phyloP scores from a whole-genome alignment of 768 basidiomycete species.

The Epithele typhae region DNA sequence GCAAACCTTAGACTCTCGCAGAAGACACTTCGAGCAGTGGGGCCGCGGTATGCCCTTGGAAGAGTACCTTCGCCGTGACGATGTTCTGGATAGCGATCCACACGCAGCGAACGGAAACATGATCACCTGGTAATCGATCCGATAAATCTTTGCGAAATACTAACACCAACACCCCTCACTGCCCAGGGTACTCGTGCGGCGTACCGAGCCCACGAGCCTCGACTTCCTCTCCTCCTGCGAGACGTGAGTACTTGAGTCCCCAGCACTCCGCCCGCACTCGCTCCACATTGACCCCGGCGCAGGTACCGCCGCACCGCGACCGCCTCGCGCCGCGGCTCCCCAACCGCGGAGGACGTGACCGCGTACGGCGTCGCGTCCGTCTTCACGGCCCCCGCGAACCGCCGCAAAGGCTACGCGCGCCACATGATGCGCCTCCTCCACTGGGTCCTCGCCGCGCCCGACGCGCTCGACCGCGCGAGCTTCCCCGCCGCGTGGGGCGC shows the following conservation, averaged over 20 bases:
- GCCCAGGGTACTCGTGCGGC: conserved; percentile 53
- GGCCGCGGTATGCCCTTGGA: conserved; percentile 38
- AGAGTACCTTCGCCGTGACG: conserved; percentile 42
- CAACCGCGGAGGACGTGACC: conserved; percentile 23
- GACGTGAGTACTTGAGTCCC: conserved; percentile 40
- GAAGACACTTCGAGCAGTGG: conserved; percentile 39
- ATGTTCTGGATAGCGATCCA: conserved; percentile 35
- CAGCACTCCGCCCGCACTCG: not conserved
- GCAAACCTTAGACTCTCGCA: conserved; percentile 40
- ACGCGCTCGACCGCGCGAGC: conserved; percentile 21
- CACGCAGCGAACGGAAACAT: conserved; percentile 42
- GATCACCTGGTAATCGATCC: conserved; percentile 42
- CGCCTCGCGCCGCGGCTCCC: conserved; percentile 12
- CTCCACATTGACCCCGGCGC: conserved; percentile 1
- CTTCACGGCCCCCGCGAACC: conserved; percentile 46
- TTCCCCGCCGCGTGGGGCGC: conserved; percentile 41
- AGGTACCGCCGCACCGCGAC: conserved; percentile 35
- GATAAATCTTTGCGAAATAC: not conserved
- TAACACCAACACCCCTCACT: not conserved
- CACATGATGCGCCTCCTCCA: conserved; percentile 67
- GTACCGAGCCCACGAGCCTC: conserved; percentile 43
- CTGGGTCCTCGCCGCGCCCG: conserved; percentile 41
- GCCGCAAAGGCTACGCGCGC: conserved; percentile 51
- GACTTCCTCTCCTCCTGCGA: conserved; percentile 59
- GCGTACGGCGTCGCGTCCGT: conserved; percentile 56